Evolutionary conservation across 1,139 yeast genomes (phyloP).

Genomic region (Diutina siamensis): DNA sequence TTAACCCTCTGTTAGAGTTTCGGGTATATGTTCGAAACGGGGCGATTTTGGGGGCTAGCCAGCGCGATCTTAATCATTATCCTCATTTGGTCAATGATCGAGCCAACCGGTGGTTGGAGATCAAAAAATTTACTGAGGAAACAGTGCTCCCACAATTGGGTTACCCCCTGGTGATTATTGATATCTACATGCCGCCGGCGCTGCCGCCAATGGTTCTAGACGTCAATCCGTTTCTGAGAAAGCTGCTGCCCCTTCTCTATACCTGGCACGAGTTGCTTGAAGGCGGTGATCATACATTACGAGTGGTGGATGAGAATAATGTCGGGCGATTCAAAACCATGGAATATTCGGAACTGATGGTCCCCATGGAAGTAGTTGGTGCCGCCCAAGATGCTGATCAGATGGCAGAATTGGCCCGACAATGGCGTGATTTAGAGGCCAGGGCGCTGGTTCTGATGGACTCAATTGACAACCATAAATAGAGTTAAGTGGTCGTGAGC

Average conservation of each 20-base stretch:
- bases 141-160: slow-evolving; percentile 6
- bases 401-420: slow-evolving; percentile 52
- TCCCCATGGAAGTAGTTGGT: slow-evolving; percentile 82
- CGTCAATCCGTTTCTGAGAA: slow-evolving; percentile 72
- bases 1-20: slow-evolving; percentile 87
- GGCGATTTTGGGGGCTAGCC: slow-evolving; percentile 61
- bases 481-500: too few species aligned
- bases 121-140: slow-evolving; percentile 45
- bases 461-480: too few species aligned
- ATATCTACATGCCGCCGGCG: slow-evolving; percentile 74
- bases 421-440: slow-evolving; percentile 27
- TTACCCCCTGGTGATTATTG: slow-evolving; percentile 35
- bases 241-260: slow-evolving; percentile 64
- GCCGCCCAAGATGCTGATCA: slow-evolving; percentile 58
- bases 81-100: slow-evolving; percentile 39
- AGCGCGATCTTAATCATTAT: slow-evolving; percentile 77
- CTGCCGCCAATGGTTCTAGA: slow-evolving; percentile 60
- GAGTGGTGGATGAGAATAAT: slow-evolving; percentile 58
- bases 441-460: too few species aligned
- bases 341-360: slow-evolving; percentile 83
- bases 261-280: slow-evolving; percentile 70
- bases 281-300: slow-evolving; percentile 21
- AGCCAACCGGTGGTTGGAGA: slow-evolving; percentile 32
- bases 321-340: slow-evolving; percentile 65
- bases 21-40: slow-evolving; percentile 65